Evolutionary conservation across 1,284 basidiomycete species (phyloP).

Genomic region (Ustilago loliicola): DNA sequence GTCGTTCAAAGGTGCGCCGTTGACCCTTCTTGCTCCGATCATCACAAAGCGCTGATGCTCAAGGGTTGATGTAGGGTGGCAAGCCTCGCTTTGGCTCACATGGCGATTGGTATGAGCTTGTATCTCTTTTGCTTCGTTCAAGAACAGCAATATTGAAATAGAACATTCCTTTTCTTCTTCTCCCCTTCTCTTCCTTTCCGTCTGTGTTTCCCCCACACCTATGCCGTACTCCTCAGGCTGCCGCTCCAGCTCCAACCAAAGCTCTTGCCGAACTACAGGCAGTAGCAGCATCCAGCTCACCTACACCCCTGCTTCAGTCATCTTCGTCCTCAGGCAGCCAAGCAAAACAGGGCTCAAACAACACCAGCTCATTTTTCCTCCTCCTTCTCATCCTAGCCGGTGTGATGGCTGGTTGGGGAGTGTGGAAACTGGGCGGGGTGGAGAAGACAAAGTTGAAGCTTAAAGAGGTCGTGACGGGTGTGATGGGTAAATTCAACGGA

Average conservation of each 20-base stretch:
- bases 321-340: slow-evolving; percentile 8
- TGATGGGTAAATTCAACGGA: not conserved
- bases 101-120: not conserved
- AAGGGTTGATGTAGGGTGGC: not conserved
- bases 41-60: not conserved
- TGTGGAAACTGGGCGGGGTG: slow-evolving; percentile 40
- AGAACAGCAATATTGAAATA: slow-evolving; percentile 45
- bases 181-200: slow-evolving; percentile 7
- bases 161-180: not conserved
- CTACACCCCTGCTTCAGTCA: slow-evolving; percentile 10
- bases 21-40: not conserved
- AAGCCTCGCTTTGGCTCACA: too few relatives aligned
- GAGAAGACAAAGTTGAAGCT: slow-evolving; percentile 37
- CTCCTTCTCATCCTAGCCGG: slow-evolving; percentile 34
- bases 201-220: not conserved
- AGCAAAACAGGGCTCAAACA: slow-evolving; percentile 12
- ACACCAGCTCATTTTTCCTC: slow-evolving; percentile 34
- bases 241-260: not conserved
- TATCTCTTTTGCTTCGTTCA: not conserved
- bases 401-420: slow-evolving; percentile 12
- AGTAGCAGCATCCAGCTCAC: too few relatives aligned
- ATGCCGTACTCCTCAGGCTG: too few relatives aligned
- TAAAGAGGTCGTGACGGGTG: not conserved
- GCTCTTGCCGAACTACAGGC: not conserved
- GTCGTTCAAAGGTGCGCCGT: not conserved